phyloP scores from a whole-genome alignment of 225 moss, liverwort and hornwort genomes.

The Pleurozium schreberi region DNA sequence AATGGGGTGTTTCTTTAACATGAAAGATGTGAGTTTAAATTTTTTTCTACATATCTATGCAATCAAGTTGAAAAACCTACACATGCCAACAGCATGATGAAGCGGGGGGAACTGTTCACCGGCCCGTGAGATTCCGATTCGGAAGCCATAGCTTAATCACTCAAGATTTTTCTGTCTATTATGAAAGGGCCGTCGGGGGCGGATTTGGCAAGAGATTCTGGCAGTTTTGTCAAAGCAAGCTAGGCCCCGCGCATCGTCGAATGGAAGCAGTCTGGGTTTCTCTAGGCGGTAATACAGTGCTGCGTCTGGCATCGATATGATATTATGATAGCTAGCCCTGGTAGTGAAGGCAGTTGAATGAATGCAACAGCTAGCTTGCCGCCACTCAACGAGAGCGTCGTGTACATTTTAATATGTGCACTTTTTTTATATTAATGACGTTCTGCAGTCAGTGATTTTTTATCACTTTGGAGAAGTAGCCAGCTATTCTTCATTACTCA shows the following conservation, averaged over 20 bases:
- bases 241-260: background rate
- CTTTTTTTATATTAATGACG: background rate
- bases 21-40: no score
- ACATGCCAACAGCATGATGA: no score
- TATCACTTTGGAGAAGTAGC: no score
- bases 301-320: background rate
- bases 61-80: no score
- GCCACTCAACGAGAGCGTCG: background rate
- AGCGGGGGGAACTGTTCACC: background rate
- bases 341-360: background rate
- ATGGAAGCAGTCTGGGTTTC: background rate
- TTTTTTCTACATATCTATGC: no score
- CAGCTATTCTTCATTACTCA: no score
- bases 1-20: no score
- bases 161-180: background rate
- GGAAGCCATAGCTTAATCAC: background rate
- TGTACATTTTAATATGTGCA: background rate
- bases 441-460: background rate
- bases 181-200: background rate
- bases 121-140: background rate
- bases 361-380: background rate
- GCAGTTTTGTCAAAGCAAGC: background rate
- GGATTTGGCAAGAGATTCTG: background rate
- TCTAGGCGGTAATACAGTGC: background rate
- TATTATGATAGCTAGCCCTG: background rate